Evolutionary conservation across 805 yeast species (phyloP).

Genomic region (Komagataella populi): DNA sequence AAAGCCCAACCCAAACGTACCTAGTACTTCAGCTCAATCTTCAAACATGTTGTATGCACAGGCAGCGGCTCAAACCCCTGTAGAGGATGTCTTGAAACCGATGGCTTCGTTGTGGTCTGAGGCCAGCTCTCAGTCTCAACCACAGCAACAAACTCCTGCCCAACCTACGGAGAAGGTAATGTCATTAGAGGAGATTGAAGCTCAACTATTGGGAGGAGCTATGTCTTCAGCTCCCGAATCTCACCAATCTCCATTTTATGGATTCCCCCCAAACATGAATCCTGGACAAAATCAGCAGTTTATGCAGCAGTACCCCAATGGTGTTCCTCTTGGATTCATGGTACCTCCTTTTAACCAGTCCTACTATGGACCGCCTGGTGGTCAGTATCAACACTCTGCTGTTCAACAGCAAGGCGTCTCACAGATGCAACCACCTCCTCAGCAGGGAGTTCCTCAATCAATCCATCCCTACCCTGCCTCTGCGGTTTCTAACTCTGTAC

Average conservation of each 20-base stretch:
- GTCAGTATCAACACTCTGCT: background rate
- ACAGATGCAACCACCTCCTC: conserved; percentile 4
- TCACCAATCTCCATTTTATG: conserved; percentile 9
- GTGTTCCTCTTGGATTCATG: background rate
- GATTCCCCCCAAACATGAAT: conserved; percentile 6
- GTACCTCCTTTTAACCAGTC: background rate
- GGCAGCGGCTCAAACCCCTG: conserved; percentile 19
- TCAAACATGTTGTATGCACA: conserved; percentile 26
- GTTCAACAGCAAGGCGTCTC: background rate
- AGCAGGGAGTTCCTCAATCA: conserved; percentile 3
- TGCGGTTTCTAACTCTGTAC: background rate
- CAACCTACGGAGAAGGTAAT: conserved; percentile 26
- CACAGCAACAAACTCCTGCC: conserved; percentile 9
- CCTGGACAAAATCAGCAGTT: conserved; percentile 5
- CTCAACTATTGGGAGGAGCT: conserved; percentile 45
- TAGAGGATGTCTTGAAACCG: conserved; percentile 40
- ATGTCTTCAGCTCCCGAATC: conserved; percentile 11
- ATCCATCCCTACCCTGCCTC: conserved; percentile 1
- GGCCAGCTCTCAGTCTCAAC: conserved; percentile 9
- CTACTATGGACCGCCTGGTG: background rate
- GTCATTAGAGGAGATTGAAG: conserved; percentile 78
- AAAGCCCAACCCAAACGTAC: conserved; percentile 4
- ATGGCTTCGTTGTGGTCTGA: conserved; percentile 60
- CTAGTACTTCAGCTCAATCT: conserved; percentile 8
- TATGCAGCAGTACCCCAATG: conserved; percentile 2